Base-by-base conservation (phyloP, 208 protist species). In the Acanthamoeba sp. region DNA sequence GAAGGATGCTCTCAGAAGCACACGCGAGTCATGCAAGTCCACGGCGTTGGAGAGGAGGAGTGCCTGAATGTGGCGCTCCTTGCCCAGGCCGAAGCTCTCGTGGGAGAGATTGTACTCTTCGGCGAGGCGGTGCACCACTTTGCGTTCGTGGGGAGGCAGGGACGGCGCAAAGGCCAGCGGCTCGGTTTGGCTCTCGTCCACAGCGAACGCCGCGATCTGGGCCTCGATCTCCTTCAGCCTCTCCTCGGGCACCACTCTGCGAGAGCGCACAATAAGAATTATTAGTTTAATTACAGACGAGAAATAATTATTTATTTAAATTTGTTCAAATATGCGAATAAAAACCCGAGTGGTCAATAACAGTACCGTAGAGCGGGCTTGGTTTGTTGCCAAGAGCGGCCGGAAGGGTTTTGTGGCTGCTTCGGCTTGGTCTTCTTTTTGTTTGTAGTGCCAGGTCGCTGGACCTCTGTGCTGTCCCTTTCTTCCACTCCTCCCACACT, bases 31-130 rank as follows among this genome's bases (percentile, higher is more conserved):
- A 57, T 16, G 50, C 50, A 66, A 14, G 27, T 27, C 1, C 18
- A 10, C 2, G 34, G 24, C 1, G 59, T 6, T 4, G 14, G n/a
- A 4, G 27, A 32, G 59, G 34, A 10, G 12, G 59, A 10, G 59
- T 66, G 45, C 69, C 16, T 78, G 69, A 20, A 78, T 78, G 69
- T 78, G 38, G 34, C 69, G 69, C 69, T 38, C 16, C 34, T 78
- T 78, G 69, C 69, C 69, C 2, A 78, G 14, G 34, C 69, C 69
- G 36, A 78, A 48, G 69, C 69, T 78, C 69, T 78, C 69, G 38
- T 78, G 69, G 32, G 69, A 78, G 34, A 78, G 69, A 34, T 78
- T 78, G 69, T 78, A 78, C 34, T 78, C 69, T 32, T 78, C 69
- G 34, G 69, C 69, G 2, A 78, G 32, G 27, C 69, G 69, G 45